Evolutionary conservation across 371 early-diverging fungal species (phyloP), one percentile per base, ranked within the genome.

Genomic region (Phascolomyces articulosus): DNA sequence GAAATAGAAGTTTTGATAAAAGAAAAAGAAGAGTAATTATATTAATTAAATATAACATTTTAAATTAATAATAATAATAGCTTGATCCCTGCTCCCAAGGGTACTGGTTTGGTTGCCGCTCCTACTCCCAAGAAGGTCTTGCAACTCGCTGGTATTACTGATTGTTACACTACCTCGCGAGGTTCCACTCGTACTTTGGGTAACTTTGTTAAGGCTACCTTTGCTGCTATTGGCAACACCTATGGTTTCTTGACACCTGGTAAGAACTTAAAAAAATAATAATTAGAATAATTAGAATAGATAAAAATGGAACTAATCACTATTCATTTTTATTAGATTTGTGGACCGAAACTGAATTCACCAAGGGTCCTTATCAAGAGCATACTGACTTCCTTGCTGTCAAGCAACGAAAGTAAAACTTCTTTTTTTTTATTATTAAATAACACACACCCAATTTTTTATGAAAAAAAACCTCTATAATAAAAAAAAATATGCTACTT

Each of bases 151-250:
- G 98, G 99, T 88, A 91, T 98, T 80, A 86, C 91, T 73, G 99
- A 99, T 85, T 92, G 94, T 84, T 99, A 96, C 90, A 96, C 98
- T 77, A 87, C 91, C 66, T 85, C 96, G 72, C 84, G 91, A 63
- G 99, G 99, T 69, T 87, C 91, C 61, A 91, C 91, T 80, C 87
- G 87, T 68, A 90, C 91, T 70, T 83, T 91, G 60, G 90, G 98
- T 78, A 99, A 99, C 95, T 97, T 98, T 80, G 96, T 98, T 80
- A 97, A 97, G 92, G 99, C 99, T 64, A 94, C 96, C 72, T 93
- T 99, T 84, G 88, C 90, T 75, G 98, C 98, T 72, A 95, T 99
- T 79, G 90, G 91, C 76, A 94, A 94, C 86, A 95, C 97, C 71
- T 96, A 96, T 88, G 89, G 89, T 68, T 96, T 93, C 94, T 89